Base-by-base conservation (phyloP, 805 yeast genomes). In the Kazachstania psychrophila region DNA sequence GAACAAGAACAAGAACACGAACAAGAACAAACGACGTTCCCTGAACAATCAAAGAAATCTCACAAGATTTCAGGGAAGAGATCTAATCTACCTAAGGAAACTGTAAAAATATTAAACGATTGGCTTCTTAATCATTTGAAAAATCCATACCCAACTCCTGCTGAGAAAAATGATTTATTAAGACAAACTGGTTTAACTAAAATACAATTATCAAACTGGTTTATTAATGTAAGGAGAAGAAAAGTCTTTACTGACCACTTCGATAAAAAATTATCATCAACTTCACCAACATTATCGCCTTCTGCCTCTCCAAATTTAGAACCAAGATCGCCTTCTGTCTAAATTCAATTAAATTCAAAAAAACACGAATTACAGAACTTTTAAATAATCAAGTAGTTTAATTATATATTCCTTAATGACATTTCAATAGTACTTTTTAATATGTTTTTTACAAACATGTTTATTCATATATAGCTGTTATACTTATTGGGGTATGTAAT, bases 181-280 rank as follows among this genome's bases (percentile, higher is more conserved):
- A 65, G 69, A 46, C 68, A 71, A 52, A 84, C 95, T 0, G 89
- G 92, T 0, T 67, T 84, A 52, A 80, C 84, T 44, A 76, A 79
- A 58, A 85, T 81, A 42, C 95, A 84, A 58, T 68, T 84, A 42
- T 72, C 82, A 46, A 85, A 84, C 54, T 84, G 95, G 95, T 84
- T 84, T 51, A 85, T 84, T 52, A 84, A 84, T 54, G 94, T 89
- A 14, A 72, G 95, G 48, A 68, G 94, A 50, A 66, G 95, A 47
- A 76, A 81, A 52, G 71, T 84, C 6, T 60, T 58, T 29, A 49
- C 48, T 32, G 62, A 58, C 22, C 54, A 57, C 36, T 54, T 54
- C 28, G 52, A 51, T 23, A 25, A 15, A 5, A 20, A 18, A 13
- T 13, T 27, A 15, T 18, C 25, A 11, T 13, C 23, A 17, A 16